Evolutionary conservation across 2,329 filamentous ascomycete species (phyloP).

Genomic region (Colletotrichum horii): DNA sequence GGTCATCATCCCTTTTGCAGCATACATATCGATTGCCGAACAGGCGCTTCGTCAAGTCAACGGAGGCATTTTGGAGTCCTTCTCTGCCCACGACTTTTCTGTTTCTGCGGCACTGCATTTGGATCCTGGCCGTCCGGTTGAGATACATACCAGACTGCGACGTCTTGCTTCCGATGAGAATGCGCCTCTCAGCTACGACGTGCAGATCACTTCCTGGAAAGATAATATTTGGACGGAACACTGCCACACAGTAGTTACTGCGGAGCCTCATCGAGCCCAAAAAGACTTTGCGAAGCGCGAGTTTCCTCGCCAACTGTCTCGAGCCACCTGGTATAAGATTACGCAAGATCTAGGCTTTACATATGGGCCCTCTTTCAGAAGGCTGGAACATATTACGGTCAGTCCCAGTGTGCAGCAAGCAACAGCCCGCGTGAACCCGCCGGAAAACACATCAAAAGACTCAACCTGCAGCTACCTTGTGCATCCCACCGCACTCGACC

Average conservation of each 20-base stretch:
- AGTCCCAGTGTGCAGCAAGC: slow-evolving; percentile 23
- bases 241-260: slow-evolving; percentile 28
- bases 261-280: slow-evolving; percentile 1
- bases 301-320: neutral
- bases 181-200: slow-evolving; percentile 31
- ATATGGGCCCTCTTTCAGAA: slow-evolving; percentile 35
- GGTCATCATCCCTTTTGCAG: neutral
- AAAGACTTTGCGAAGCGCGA: slow-evolving; percentile 17
- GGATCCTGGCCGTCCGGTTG: slow-evolving; percentile 28
- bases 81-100: slow-evolving; percentile 27
- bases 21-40: neutral
- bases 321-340: slow-evolving; percentile 26
- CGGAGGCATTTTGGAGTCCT: slow-evolving; percentile 25
- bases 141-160: slow-evolving; percentile 35
- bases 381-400: slow-evolving; percentile 26
- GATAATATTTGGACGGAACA: slow-evolving; percentile 31
- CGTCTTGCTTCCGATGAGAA: slow-evolving; percentile 26
- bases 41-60: neutral
- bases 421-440: slow-evolving; percentile 16
- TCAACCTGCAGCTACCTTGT: slow-evolving; percentile 31
- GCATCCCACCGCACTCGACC: slow-evolving; percentile 43
- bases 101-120: slow-evolving; percentile 36
- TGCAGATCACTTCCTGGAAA: slow-evolving; percentile 32
- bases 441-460: slow-evolving; percentile 24
- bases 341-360: slow-evolving; percentile 31